Evolutionary conservation across 1,139 yeast genomes (phyloP), one percentile per base, ranked within the genome.

Genomic region (Candida sanyaensis): DNA sequence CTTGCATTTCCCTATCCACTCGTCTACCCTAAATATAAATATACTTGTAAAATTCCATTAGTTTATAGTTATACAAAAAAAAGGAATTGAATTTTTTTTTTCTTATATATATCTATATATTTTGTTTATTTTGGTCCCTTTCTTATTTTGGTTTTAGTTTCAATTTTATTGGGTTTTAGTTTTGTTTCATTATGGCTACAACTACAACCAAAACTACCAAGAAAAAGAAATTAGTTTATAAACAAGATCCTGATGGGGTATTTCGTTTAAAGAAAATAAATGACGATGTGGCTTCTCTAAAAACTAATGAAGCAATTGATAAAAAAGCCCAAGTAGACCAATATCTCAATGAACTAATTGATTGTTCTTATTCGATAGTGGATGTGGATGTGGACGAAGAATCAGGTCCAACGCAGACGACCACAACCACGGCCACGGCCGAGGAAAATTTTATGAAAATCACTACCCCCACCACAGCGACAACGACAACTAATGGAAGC

Each of bases 211-310:
- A 55, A 12, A 54, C 58, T 11, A 47, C 50, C 9, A 53, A 51
- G 29, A 64, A 64, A 49, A 68, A 66, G 53, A 70, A 68, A 50
- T 56, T 72, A 27, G 69, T 72, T 7, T 73, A 73, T 54, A 67
- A 68, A 49, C 75, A 71, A 52, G 76, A 69, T 50, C 66, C 73
- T 8, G 78, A 73, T 53, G 78, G 78, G 3, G 75, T 72, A 6
- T 73, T 70, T 50, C 59, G 77, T n/a, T 58, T 72, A 47, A 71
- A 70, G 49, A 68, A 65, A 50, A 61, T 64, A 4, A 36, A 36
- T 12, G 61, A 56, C 53, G 46, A 60, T 55, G 37, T 52, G 52
- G 45, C 52, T 53, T 46, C 48, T 29, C 45, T 46, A 10, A 30
- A 27, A 10, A 37, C 55, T 8, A 27, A 42, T 6, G 49, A 51